phyloP scores from a whole-genome alignment of 495 filamentous ascomycete genomes.

The Trichoderma gamsii region DNA sequence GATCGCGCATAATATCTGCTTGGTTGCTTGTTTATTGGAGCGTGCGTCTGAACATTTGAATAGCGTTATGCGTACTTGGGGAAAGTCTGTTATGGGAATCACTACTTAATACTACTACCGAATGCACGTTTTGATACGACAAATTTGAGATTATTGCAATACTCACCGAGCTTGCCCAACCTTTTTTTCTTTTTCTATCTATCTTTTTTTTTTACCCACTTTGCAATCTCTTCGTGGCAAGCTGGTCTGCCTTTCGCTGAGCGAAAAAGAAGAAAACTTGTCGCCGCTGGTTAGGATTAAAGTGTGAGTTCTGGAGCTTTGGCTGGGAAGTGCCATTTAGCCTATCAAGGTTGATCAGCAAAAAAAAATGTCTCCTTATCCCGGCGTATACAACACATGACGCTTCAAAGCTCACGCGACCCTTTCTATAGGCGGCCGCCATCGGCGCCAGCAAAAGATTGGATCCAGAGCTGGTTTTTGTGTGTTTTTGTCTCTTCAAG shows the following conservation, averaged over 20 bases:
- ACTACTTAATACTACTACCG: slow-evolving; percentile 9
- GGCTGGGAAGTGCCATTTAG: neutral
- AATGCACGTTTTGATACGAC: slow-evolving; percentile 10
- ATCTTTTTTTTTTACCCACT: neutral
- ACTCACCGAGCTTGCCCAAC: neutral
- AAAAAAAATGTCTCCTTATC: neutral
- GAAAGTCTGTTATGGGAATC: neutral
- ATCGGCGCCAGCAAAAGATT: neutral
- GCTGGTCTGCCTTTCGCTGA: neutral
- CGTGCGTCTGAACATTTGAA: slow-evolving; percentile 1
- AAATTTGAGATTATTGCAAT: neutral
- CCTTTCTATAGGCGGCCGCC: neutral
- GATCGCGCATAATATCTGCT: slow-evolving; percentile 1
- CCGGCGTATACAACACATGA: neutral
- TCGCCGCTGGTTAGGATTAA: neutral
- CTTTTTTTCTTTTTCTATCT: neutral
- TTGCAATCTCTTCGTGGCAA: no score
- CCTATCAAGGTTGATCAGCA: neutral
- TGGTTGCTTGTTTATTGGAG: slow-evolving; percentile 1
- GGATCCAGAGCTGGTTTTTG: neutral
- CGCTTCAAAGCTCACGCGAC: neutral
- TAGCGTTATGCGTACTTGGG: neutral
- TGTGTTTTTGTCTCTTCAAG: neutral
- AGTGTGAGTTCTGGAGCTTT: neutral
- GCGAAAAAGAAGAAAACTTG: neutral